phyloP scores from a whole-genome alignment of 2,329 filamentous ascomycete genomes.

The Ophiostoma angusticollis region DNA sequence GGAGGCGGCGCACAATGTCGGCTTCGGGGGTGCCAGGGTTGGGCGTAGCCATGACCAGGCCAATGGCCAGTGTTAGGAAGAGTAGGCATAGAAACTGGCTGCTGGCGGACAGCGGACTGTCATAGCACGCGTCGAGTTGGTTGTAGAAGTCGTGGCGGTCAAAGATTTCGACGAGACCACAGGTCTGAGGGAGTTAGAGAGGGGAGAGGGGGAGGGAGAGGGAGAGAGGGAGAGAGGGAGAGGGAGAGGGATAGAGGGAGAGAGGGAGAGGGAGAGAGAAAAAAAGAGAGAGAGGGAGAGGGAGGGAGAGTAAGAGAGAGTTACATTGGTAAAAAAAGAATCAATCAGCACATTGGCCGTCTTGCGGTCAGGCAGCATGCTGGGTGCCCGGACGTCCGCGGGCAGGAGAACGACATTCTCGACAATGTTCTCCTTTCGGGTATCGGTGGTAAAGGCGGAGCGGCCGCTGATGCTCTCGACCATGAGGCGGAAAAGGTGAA shows the following conservation, averaged over 20 bases:
- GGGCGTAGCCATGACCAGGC: conserved; percentile 44
- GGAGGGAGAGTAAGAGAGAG: neutral
- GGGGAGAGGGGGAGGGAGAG: neutral
- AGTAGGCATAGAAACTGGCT: conserved; percentile 44
- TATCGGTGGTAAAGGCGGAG: conserved; percentile 46
- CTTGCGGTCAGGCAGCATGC: conserved; percentile 41
- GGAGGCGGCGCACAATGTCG: conserved; percentile 36
- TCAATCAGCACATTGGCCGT: conserved; percentile 38
- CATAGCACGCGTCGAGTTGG: conserved; percentile 39
- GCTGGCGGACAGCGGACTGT: conserved; percentile 35
- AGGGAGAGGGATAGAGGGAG: too few relatives aligned
- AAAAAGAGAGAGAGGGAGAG: conserved; percentile 11
- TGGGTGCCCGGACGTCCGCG: conserved; percentile 30
- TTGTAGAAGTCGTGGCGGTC: conserved; percentile 36
- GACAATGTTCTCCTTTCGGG: conserved; percentile 41
- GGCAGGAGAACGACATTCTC: conserved; percentile 38
- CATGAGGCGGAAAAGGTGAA: conserved; percentile 47
- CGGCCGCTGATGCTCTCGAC: conserved; percentile 40
- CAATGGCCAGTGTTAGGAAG: conserved; percentile 50
- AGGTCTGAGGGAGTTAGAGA: conserved; percentile 31
- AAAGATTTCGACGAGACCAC: conserved; percentile 48
- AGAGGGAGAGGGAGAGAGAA: neutral
- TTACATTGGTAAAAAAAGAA: conserved; percentile 49
- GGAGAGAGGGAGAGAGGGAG: neutral
- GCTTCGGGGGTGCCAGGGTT: conserved; percentile 35